Conservation (phyloP, 2,329 filamentous ascomycete genomes). For the Metarhizium guizhouense region DNA sequence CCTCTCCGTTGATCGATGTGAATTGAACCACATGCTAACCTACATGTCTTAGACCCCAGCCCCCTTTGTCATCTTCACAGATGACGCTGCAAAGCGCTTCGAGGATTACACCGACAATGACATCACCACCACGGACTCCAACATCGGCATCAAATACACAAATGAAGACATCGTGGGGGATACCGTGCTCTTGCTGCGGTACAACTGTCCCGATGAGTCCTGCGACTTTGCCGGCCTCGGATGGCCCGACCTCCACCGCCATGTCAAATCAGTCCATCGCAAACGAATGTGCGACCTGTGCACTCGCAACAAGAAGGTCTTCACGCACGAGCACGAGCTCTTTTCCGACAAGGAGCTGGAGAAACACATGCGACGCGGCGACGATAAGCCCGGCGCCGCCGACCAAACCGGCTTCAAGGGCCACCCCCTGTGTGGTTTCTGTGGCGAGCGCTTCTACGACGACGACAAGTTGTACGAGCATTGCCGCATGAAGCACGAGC, state of each 20-base stretch:
- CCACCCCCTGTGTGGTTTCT: conserved; percentile 91
- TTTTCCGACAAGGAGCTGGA: conserved; percentile 75
- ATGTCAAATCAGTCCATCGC: conserved; percentile 73
- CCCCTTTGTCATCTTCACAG: conserved; percentile 83
- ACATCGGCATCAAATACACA: conserved; percentile 86
- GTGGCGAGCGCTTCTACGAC: conserved; percentile 84
- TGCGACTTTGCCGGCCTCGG: conserved; percentile 74
- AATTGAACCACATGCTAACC: conserved; percentile 10
- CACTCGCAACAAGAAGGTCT: conserved; percentile 90
- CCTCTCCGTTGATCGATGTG: background rate
- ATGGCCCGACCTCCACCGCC: conserved; percentile 52
- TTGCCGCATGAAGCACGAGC: conserved; percentile 87
- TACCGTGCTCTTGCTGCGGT: conserved; percentile 76
- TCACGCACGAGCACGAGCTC: conserved; percentile 93
- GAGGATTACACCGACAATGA: conserved; percentile 71
- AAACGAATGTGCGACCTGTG: conserved; percentile 91
- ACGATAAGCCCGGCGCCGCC: conserved; percentile 79
- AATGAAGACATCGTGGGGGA: conserved; percentile 85
- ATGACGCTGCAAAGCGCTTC: conserved; percentile 71
- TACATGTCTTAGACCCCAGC: conserved; percentile 48
- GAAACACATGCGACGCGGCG: conserved; percentile 82
- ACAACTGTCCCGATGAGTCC: conserved; percentile 82
- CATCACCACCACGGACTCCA: conserved; percentile 70
- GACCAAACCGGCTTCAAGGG: conserved; percentile 96
- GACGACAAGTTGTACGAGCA: conserved; percentile 92